phyloP scores from a whole-genome alignment of 2,329 filamentous ascomycete genomes.

The Calonectria montana region DNA sequence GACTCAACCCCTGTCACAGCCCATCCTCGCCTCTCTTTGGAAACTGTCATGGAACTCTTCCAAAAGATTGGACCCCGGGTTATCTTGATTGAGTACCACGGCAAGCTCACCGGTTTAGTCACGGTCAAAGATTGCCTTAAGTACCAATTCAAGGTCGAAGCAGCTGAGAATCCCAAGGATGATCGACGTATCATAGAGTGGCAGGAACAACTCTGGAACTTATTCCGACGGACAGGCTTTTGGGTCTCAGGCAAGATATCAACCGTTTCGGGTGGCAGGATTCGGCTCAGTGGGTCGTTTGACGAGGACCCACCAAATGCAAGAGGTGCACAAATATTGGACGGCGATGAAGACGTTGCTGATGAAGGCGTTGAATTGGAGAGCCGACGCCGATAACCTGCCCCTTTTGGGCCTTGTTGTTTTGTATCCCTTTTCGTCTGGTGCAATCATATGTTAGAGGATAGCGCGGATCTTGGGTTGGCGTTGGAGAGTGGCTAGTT shows the following conservation, averaged over 20 bases:
- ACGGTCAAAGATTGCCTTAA: conserved; percentile 98
- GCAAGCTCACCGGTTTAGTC: conserved; percentile 84
- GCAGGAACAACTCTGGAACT: conserved; percentile 74
- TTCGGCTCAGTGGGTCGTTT: conserved; percentile 59
- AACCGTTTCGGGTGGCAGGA: conserved; percentile 65
- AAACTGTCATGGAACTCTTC: conserved; percentile 99
- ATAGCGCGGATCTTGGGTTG: conserved; percentile 30
- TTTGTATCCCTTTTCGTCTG: conserved; percentile 10
- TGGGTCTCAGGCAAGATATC: conserved; percentile 71
- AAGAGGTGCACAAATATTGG: conserved; percentile 59
- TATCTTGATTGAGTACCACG: conserved; percentile 91
- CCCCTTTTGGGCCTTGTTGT: not conserved
- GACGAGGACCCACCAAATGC: conserved; percentile 52
- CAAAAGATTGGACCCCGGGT: conserved; percentile 97
- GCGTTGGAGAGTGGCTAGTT: conserved; percentile 34
- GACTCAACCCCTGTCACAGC: conserved; percentile 91
- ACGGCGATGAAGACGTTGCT: conserved; percentile 55
- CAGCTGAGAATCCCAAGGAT: conserved; percentile 77
- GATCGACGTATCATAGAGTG: conserved; percentile 66
- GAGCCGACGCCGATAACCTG: conserved; percentile 42
- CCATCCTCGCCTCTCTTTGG: conserved; percentile 89
- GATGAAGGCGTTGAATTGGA: conserved; percentile 59
- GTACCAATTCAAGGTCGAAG: conserved; percentile 97
- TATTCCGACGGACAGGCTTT: conserved; percentile 62
- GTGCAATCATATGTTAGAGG: conserved; percentile 32